phyloP scores from a whole-genome alignment of 495 filamentous ascomycete species.

The Coniosporium apollinis region DNA sequence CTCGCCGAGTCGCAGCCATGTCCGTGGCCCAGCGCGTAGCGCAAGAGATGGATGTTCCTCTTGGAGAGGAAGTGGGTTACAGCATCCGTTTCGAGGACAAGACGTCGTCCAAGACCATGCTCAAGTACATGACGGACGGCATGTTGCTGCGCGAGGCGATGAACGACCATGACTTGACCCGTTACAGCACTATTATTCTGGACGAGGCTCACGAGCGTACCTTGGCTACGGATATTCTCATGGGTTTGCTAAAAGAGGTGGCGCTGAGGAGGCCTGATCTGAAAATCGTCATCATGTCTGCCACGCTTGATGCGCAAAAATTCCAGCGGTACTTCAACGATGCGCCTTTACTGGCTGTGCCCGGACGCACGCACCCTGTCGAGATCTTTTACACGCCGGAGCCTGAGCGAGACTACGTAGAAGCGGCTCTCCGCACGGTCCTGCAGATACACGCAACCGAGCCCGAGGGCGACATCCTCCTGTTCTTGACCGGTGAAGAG shows the following conservation, averaged over 20 bases:
- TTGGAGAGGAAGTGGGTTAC: constrained; percentile 96
- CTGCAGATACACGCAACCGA: constrained; percentile 92
- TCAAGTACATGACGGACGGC: constrained; percentile 99
- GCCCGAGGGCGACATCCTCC: constrained; percentile 79
- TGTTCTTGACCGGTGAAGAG: constrained; percentile 97
- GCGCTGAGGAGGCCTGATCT: constrained; percentile 61
- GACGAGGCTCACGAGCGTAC: constrained; percentile 97
- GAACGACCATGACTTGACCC: constrained; percentile 78
- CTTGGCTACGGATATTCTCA: constrained; percentile 85
- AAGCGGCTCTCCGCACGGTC: constrained; percentile 84
- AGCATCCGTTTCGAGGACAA: constrained; percentile 98
- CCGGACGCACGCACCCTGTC: constrained; percentile 88
- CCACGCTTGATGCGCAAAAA: constrained; percentile 90
- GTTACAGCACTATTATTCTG: constrained; percentile 96
- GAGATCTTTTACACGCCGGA: constrained; percentile 98
- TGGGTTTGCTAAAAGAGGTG: constrained; percentile 86
- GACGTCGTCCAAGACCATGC: constrained; percentile 73
- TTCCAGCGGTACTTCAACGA: constrained; percentile 97
- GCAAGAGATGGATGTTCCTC: constrained; percentile 81
- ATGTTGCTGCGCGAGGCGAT: constrained; percentile 97
- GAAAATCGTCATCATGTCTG: constrained; percentile 98
- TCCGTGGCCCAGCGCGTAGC: constrained; percentile 97
- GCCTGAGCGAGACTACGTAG: constrained; percentile 90
- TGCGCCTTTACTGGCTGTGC: constrained; percentile 84
- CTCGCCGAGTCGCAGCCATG: constrained; percentile 96